These are phyloP conservation scores for Schizochytrium sp. DNA, from an alignment of 108 stramenopile genomes.

Conservation along the genomic window DNA sequence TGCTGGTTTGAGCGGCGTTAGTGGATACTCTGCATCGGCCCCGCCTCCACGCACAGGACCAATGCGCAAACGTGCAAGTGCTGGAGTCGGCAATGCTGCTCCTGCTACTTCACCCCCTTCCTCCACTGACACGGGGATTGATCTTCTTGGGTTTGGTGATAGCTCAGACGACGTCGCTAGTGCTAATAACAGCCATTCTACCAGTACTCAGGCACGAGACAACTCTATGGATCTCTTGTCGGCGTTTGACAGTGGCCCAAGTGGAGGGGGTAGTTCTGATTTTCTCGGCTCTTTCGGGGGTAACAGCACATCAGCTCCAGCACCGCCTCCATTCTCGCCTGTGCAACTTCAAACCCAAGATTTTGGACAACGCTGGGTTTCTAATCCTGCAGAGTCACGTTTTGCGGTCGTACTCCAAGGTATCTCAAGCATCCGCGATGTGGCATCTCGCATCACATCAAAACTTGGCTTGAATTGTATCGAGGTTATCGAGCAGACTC, in stretches of 20 bases:
- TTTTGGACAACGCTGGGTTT: conserved; percentile 47
- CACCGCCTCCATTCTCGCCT: not conserved
- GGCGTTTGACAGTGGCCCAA: not conserved
- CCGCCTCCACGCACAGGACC: not conserved
- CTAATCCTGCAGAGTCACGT: conserved; percentile 36
- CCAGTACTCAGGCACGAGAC: too few relatives aligned
- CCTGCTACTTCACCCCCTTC: not conserved
- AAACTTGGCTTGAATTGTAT: conserved; percentile 8
- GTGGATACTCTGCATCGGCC: not conserved
- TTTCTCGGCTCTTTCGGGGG: not conserved
- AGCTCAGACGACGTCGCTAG: not conserved
- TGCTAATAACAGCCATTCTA: not conserved
- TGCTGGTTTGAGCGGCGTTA: not conserved
- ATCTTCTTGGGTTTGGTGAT: not conserved
- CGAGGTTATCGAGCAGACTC: conserved; percentile 26
- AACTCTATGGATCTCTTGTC: conserved; percentile 12
- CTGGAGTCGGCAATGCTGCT: not conserved
- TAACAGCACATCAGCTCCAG: not conserved
- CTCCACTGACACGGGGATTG: not conserved
- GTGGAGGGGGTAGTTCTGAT: not conserved
- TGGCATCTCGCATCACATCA: not conserved
- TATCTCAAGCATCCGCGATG: not conserved
- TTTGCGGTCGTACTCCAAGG: not conserved
- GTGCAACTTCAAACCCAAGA: conserved; percentile 29
- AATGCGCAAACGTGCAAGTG: not conserved